phyloP scores from a whole-genome alignment of 371 early-diverging fungal genomes.

The Syncephalastrum contaminatum region DNA sequence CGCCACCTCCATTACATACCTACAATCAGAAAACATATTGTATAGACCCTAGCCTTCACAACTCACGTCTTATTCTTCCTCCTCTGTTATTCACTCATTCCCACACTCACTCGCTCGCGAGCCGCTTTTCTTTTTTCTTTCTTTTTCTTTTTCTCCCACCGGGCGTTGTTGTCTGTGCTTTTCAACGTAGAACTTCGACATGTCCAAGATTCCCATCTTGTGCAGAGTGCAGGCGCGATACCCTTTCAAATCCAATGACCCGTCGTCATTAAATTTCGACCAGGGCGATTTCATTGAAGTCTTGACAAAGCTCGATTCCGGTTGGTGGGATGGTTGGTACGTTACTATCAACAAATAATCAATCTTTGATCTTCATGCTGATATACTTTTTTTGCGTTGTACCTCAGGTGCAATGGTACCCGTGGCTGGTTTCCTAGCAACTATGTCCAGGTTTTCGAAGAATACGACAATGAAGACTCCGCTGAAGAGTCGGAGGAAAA shows the following conservation, averaged over 20 bases:
- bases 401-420: conserved; percentile 49
- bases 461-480: conserved; percentile 24
- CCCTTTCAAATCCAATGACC: conserved; percentile 76
- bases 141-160: no score
- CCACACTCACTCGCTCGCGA: no score
- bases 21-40: no score
- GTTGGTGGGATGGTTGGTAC: conserved; percentile 91
- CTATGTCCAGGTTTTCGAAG: conserved; percentile 63
- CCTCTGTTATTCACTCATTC: no score
- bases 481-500: background rate
- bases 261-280: conserved; percentile 61
- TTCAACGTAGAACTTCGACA: background rate
- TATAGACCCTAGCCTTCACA: no score
- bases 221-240: conserved; percentile 69
- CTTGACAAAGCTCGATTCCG: conserved; percentile 75
- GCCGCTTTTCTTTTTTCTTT: no score
- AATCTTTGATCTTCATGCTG: background rate
- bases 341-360: background rate
- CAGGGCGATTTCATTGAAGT: conserved; percentile 86
- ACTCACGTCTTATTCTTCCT: no score
- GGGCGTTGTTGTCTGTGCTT: no score
- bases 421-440: conserved; percentile 91
- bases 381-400: background rate
- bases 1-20: no score
- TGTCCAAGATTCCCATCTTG: conserved; percentile 24